phyloP scores from a whole-genome alignment of 2,329 filamentous ascomycete genomes.

The Fusarium nanum region DNA sequence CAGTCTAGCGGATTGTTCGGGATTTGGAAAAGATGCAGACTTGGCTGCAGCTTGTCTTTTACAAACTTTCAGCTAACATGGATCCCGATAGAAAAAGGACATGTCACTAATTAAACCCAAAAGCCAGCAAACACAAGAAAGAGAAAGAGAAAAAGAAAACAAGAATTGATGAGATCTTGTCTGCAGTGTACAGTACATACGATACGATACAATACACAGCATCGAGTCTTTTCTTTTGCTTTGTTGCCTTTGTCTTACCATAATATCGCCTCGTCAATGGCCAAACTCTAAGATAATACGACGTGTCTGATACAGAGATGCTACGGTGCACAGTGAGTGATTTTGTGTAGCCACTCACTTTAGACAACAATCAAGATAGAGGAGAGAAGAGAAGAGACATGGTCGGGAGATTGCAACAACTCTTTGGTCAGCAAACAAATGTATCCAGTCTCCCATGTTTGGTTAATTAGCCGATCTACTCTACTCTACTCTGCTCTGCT shows the following conservation, averaged over 20 bases:
- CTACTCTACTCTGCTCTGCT: conserved; percentile 7
- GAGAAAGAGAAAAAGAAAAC: background rate
- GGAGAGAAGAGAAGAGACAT: background rate
- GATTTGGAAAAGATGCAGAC: conserved; percentile 11
- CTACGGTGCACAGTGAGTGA: background rate
- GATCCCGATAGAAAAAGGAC: conserved; percentile 6
- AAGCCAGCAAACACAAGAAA: background rate
- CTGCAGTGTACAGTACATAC: background rate
- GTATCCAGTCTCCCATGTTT: background rate
- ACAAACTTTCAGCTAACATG: conserved; percentile 5
- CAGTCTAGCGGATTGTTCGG: conserved; percentile 11
- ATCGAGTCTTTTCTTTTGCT: conserved; percentile 1
- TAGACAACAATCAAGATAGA: background rate
- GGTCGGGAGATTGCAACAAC: conserved; percentile 17
- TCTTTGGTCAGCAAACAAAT: background rate
- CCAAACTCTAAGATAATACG: background rate
- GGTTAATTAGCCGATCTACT: conserved; percentile 15
- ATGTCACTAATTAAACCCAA: conserved; percentile 1
- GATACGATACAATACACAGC: background rate
- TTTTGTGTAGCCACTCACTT: conserved; percentile 8
- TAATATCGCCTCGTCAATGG: background rate
- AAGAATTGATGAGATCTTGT: background rate
- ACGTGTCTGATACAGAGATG: conserved; percentile 5
- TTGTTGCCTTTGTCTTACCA: background rate
- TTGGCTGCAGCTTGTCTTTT: conserved; percentile 17